Conservation (phyloP, 164 flowering plant species). For the Euptelea pleiosperma region DNA sequence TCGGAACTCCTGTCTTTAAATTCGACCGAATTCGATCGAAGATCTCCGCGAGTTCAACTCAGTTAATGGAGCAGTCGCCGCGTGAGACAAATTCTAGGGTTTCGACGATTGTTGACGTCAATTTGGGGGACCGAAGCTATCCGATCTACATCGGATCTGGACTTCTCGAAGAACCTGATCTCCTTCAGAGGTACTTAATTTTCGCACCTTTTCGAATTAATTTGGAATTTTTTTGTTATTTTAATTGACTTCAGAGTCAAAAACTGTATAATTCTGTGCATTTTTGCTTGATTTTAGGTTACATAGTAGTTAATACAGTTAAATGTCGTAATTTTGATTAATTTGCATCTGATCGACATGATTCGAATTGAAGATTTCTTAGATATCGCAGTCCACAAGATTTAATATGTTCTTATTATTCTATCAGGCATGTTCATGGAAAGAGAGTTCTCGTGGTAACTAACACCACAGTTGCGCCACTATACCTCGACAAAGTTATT, state of each 20-base stretch:
- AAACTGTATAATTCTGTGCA: no score
- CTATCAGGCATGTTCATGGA: conserved; percentile 89
- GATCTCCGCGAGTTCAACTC: conserved; percentile 48
- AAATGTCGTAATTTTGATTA: not conserved
- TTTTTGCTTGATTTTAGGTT: not conserved
- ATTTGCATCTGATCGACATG: not conserved
- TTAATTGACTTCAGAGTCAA: not conserved
- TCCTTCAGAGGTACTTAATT: conserved; percentile 73
- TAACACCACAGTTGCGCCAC: conserved; percentile 73
- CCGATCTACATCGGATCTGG: conserved; percentile 97
- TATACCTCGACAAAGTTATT: conserved; percentile 77
- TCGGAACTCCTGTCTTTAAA: conserved; percentile 3
- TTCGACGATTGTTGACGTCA: conserved; percentile 77
- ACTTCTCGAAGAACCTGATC: conserved; percentile 68
- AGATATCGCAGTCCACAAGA: no score
- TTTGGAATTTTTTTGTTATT: not conserved
- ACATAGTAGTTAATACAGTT: no score
- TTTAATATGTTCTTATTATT: not conserved
- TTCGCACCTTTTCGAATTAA: not conserved
- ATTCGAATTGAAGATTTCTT: not conserved
- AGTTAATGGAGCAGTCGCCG: conserved; percentile 47
- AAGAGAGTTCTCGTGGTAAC: conserved; percentile 95
- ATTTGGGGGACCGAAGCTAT: conserved; percentile 85
- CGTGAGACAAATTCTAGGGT: conserved; percentile 25
- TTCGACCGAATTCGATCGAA: conserved; percentile 11